A percentile compares a stretch with the other conserved stretches of the same genome.
These are phyloP conservation scores for Magnaporthiopsis incrustans DNA, from an alignment of 2,329 filamentous ascomycete species.

Conservation along the genomic window DNA sequence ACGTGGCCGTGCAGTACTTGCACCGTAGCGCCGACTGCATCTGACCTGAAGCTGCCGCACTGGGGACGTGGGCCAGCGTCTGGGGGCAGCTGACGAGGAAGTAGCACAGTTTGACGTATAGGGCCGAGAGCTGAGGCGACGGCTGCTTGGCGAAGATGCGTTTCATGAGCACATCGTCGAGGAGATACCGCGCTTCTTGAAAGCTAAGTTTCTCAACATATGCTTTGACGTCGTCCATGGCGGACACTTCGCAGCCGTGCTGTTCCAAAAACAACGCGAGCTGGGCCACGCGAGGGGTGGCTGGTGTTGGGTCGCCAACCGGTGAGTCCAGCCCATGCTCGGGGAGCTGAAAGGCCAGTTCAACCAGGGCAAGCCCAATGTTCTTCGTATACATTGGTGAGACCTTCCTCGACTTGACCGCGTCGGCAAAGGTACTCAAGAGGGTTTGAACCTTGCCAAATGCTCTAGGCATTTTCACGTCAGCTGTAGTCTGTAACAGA, in stretches of 20 bases:
- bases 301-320: slow-evolving; percentile 1
- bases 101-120: slow-evolving; percentile 33
- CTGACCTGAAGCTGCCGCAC: neutral
- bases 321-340: slow-evolving; percentile 11
- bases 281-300: slow-evolving; percentile 22
- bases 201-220: slow-evolving; percentile 34
- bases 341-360: slow-evolving; percentile 22
- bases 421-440: slow-evolving; percentile 19
- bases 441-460: slow-evolving; percentile 20
- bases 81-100: slow-evolving; percentile 32
- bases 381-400: slow-evolving; percentile 27
- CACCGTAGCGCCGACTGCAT: slow-evolving; percentile 10
- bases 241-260: slow-evolving; percentile 21
- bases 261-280: slow-evolving; percentile 25
- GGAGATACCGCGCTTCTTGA: slow-evolving; percentile 30
- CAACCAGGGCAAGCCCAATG: slow-evolving; percentile 23
- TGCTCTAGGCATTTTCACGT: neutral
- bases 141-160: slow-evolving; percentile 1
- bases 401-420: slow-evolving; percentile 14
- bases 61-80: slow-evolving; percentile 12
- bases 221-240: slow-evolving; percentile 38
- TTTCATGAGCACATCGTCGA: slow-evolving; percentile 19
- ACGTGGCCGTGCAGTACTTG: slow-evolving; percentile 14
- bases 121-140: neutral
- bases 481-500: neutral